phyloP scores from a whole-genome alignment of 208 protist species.

The Trypanosoma boissoni region DNA sequence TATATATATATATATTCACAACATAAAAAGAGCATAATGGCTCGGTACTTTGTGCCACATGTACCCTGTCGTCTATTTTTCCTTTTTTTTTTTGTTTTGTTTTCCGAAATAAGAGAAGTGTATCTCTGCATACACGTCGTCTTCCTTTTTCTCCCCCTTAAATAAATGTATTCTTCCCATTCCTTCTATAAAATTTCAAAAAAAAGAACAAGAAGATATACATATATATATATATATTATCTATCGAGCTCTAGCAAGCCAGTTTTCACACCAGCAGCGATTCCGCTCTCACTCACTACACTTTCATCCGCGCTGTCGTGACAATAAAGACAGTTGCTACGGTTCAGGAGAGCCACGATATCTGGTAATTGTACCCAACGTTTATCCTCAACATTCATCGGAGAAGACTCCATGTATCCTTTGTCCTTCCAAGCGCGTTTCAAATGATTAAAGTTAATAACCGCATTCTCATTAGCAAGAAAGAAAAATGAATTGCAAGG shows the following conservation, averaged over 20 bases:
- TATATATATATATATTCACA: no score
- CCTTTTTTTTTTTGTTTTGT: no score
- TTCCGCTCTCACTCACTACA: constrained; percentile 30
- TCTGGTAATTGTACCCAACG: constrained; percentile 62
- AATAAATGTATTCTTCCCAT: no score
- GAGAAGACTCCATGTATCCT: constrained; percentile 13
- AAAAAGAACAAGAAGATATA: not conserved
- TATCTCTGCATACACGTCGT: no score
- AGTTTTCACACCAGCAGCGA: constrained; percentile 30
- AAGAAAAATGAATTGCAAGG: constrained; percentile 43
- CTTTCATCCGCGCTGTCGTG: constrained; percentile 25
- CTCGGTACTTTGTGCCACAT: no score
- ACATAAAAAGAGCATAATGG: no score
- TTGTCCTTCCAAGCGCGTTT: constrained; percentile 12
- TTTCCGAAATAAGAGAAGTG: no score
- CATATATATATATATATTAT: constrained; percentile 9
- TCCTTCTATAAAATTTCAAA: no score
- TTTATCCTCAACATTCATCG: constrained; percentile 30
- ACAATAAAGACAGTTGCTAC: constrained; percentile 32
- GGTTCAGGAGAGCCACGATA: constrained; percentile 25
- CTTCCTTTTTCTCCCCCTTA: no score
- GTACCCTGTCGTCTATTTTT: no score
- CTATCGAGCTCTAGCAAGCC: constrained; percentile 53
- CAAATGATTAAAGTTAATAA: constrained; percentile 7
- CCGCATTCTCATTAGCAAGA: constrained; percentile 21